Evolutionary conservation across 140 eudicot genomes (phyloP), one percentile per base, ranked within the genome.

Genomic region (Ambrosia hybrid): DNA sequence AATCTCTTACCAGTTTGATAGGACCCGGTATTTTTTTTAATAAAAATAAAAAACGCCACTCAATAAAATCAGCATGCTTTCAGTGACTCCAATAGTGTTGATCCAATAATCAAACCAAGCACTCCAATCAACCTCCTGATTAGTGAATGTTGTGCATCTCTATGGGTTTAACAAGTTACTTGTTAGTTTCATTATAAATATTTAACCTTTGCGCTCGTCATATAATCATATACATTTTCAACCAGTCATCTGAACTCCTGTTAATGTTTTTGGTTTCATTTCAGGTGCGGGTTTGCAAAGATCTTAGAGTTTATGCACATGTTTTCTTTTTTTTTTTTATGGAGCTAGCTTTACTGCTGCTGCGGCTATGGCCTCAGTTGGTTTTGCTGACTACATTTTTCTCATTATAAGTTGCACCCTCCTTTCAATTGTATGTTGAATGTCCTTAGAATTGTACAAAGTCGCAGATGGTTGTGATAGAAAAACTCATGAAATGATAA

Each of bases 391-490:
- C 3, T 65, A 34, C 48, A 56, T 72, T 78, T 39, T 55, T 5
- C 2, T 49, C 46, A 48, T 72, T 72, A 67, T 72, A 65, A 15
- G 39, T 14, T 68, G 64, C 39, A 57, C 43, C 60, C 16, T 3
- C 26, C 14, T 15, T 39, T 39, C 5, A 76, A 58, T 53, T 72
- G 69, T 72, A 78, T 78, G 69, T 37, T 38, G 71, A 15, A 8
- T 77, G 48, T 71, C 66, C 21, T 76, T 68, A 55, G 26, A 63
- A 37, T 62, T 63, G 77, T 77, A 77, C 53, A 52, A 71, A 71
- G 26, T 33, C 64, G 56, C 34, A 72, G 45, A 45, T 26, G 65
- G 34, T n/a, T 77, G 62, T 77, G 67, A 62, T 38, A 52, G 62
- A 59, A 49, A 51, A 69, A 7, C 10, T 8, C 3, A 3, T 48